Conservation (phyloP, 108 stramenopile genomes). For the Aurantiochytrium sp. region DNA sequence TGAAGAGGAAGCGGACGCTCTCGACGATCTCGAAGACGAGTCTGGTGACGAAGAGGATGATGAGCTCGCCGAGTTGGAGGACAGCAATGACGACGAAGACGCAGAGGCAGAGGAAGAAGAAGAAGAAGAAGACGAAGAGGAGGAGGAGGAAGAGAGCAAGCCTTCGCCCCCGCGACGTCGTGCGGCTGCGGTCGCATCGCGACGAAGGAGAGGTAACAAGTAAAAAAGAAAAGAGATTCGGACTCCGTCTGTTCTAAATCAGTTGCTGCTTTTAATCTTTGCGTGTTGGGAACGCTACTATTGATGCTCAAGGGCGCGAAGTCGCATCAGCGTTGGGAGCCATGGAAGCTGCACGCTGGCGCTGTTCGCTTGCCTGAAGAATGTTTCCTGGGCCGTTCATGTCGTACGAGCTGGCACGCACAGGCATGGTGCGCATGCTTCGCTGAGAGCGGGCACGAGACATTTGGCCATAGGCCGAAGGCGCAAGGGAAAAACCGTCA, state of each 20-base stretch:
- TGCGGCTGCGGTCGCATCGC: too few relatives aligned
- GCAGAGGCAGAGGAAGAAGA: not conserved
- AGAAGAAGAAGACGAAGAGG: not conserved
- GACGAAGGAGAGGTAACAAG: too few relatives aligned
- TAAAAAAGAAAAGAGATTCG: too few relatives aligned
- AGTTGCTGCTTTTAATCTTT: too few relatives aligned
- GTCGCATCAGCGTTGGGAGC: not conserved
- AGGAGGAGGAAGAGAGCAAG: too few relatives aligned
- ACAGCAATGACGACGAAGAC: not conserved
- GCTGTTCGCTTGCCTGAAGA: not conserved
- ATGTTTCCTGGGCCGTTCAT: not conserved
- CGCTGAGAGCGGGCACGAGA: not conserved
- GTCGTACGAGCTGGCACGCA: not conserved
- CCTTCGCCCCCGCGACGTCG: too few relatives aligned
- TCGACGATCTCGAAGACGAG: not conserved
- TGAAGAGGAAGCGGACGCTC: not conserved
- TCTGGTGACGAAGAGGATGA: not conserved
- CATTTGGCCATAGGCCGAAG: not conserved
- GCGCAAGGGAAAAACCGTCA: not conserved
- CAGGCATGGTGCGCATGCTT: not conserved
- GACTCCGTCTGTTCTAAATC: too few relatives aligned
- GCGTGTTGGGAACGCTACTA: too few relatives aligned
- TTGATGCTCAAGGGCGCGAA: too few relatives aligned
- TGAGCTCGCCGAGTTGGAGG: not conserved
- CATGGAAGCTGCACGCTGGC: not conserved